A percentile compares a stretch with the other conserved stretches of the same genome.
These are phyloP conservation scores for Pseudocercospora fuligena DNA, from an alignment of 2,329 filamentous ascomycete species.

Conservation along the genomic window DNA sequence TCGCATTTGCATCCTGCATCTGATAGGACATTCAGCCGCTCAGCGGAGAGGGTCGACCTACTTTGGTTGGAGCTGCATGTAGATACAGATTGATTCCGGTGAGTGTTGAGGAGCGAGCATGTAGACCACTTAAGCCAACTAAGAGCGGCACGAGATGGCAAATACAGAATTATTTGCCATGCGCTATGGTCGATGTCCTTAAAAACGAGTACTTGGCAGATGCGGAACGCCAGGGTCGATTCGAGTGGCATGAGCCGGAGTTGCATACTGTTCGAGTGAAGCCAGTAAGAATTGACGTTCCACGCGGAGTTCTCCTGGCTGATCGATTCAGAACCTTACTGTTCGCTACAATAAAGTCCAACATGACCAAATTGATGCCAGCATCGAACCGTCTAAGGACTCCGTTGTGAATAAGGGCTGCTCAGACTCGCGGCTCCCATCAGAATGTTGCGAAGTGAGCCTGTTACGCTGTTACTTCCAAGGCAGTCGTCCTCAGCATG, in stretches of 20 bases:
- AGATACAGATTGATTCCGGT: too few species aligned
- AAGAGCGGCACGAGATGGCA: background rate
- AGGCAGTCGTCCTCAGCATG: constrained; percentile 20
- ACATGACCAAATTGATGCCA: too few species aligned
- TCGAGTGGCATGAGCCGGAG: background rate
- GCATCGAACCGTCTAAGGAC: background rate
- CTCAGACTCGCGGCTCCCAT: too few species aligned
- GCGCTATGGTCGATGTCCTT: background rate
- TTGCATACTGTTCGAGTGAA: background rate
- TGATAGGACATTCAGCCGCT: too few species aligned
- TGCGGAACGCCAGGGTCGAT: background rate
- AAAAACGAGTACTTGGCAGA: background rate
- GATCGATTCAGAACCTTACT: too few species aligned
- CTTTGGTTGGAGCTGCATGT: too few species aligned
- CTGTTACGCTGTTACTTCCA: constrained; percentile 23
- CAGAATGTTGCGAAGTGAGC: background rate
- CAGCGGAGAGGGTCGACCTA: too few species aligned
- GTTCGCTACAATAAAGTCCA: too few species aligned
- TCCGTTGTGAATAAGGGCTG: background rate
- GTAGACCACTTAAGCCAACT: background rate
- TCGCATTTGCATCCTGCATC: too few species aligned
- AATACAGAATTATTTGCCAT: too few species aligned
- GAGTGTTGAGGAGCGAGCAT: too few species aligned
- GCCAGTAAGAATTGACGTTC: background rate
- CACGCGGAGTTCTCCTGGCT: too few species aligned